Evolutionary conservation across 371 early-diverging fungal species (phyloP).

Genomic region (Haplosporangium sp.): DNA sequence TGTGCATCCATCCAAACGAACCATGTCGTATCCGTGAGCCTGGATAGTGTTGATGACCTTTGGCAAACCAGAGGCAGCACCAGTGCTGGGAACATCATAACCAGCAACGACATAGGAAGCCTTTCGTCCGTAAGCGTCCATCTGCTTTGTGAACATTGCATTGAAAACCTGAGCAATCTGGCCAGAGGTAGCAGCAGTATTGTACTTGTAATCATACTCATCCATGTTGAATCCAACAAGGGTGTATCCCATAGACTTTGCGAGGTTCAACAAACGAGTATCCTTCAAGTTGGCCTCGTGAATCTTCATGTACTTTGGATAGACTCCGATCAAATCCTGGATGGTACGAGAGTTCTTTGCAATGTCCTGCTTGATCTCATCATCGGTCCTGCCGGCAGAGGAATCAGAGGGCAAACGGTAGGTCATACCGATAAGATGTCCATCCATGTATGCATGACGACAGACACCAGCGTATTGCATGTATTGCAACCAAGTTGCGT

Average conservation of each 20-base stretch:
- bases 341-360: conserved; percentile 56
- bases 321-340: conserved; percentile 40
- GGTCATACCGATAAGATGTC: conserved; percentile 72
- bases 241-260: conserved; percentile 63
- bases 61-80: conserved; percentile 60
- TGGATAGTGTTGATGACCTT: conserved; percentile 63
- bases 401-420: conserved; percentile 62
- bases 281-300: conserved; percentile 65
- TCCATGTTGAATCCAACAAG: conserved; percentile 67
- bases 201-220: conserved; percentile 65
- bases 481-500: conserved; percentile 64
- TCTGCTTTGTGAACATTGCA: conserved; percentile 60
- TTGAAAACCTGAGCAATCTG: conserved; percentile 60
- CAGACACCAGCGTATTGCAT: conserved; percentile 65
- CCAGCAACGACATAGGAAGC: conserved; percentile 66
- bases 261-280: conserved; percentile 56
- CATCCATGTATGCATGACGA: conserved; percentile 64
- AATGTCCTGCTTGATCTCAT: conserved; percentile 60
- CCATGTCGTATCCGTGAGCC: conserved; percentile 66
- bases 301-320: conserved; percentile 67
- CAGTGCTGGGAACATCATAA: conserved; percentile 69
- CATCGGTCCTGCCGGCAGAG: conserved; percentile 57
- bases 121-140: conserved; percentile 67
- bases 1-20: conserved; percentile 68
- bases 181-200: conserved; percentile 52